phyloP scores from a whole-genome alignment of 495 filamentous ascomycete genomes.

The Lophium mytilinum region DNA sequence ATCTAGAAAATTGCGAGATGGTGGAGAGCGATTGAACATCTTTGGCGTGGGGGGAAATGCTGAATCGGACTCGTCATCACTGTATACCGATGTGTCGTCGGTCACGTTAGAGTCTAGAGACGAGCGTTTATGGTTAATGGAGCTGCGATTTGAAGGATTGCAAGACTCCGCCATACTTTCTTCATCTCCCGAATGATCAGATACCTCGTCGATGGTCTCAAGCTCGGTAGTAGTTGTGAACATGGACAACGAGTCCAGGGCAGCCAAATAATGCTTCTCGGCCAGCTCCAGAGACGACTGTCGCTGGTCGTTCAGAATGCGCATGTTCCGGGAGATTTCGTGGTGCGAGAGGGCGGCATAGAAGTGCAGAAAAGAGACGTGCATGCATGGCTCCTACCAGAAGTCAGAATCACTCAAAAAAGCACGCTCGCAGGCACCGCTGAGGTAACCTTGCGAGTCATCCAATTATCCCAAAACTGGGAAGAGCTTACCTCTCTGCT shows the following conservation, averaged over 20 bases:
- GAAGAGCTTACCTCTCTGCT: conserved; percentile 7
- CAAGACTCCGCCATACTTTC: neutral
- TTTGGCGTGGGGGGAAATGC: neutral
- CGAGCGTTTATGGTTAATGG: conserved; percentile 10
- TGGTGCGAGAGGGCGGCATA: conserved; percentile 26
- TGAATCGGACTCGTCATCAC: conserved; percentile 4
- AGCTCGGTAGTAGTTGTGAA: neutral
- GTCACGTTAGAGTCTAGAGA: conserved; percentile 1
- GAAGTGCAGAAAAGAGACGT: conserved; percentile 23
- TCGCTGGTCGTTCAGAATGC: conserved; percentile 5
- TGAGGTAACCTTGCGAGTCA: no score
- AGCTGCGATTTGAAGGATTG: conserved; percentile 4
- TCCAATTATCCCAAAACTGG: neutral
- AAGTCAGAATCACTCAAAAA: neutral
- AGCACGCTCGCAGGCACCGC: no score
- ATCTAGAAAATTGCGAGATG: conserved; percentile 2
- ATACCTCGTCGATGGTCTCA: conserved; percentile 6
- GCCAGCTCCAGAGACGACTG: conserved; percentile 16
- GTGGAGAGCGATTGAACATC: neutral
- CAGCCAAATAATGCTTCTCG: conserved; percentile 24
- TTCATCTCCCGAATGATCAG: conserved; percentile 8
- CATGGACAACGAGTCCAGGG: conserved; percentile 6
- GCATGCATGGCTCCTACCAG: conserved; percentile 13
- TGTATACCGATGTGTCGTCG: conserved; percentile 7
- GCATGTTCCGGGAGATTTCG: conserved; percentile 17